phyloP scores from a whole-genome alignment of 306 rosid genomes.

The Castanea crenata region DNA sequence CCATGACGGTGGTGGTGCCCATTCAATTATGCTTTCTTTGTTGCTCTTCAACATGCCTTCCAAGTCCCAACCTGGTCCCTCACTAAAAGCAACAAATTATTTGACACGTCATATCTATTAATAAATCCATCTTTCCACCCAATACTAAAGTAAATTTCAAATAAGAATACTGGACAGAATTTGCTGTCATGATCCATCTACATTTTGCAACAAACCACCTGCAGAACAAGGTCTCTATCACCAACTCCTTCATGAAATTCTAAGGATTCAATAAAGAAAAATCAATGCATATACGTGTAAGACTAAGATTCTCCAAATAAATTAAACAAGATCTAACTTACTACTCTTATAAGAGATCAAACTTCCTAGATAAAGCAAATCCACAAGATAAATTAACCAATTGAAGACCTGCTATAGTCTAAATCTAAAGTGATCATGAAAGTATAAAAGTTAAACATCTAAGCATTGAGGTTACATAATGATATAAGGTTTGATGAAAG shows the following conservation, averaged over 20 bases:
- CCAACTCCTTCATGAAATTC: conserved; percentile 11
- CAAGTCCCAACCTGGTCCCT: conserved; percentile 17
- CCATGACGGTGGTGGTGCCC: conserved; percentile 39
- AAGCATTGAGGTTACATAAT: neutral
- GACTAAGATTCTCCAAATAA: neutral
- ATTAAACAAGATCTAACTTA: neutral
- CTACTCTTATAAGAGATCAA: neutral
- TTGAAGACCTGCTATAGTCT: neutral
- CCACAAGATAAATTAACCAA: neutral
- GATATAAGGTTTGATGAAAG: neutral
- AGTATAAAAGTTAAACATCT: neutral
- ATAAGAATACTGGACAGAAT: conserved; percentile 35
- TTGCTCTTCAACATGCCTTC: conserved; percentile 24
- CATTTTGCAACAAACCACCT: conserved; percentile 55
- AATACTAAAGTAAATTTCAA: conserved; percentile 20
- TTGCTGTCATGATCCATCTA: conserved; percentile 43
- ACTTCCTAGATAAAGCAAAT: neutral
- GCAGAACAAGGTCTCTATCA: conserved; percentile 28
- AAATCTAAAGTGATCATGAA: neutral
- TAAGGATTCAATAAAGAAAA: neutral
- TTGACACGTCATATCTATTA: conserved; percentile 37
- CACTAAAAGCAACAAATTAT: conserved; percentile 32
- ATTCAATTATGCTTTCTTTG: conserved; percentile 21
- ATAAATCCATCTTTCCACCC: conserved; percentile 42
- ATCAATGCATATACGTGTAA: neutral